These are phyloP conservation scores for Mycena venus DNA, from an alignment of 768 basidiomycete species.

Conservation along the genomic window DNA sequence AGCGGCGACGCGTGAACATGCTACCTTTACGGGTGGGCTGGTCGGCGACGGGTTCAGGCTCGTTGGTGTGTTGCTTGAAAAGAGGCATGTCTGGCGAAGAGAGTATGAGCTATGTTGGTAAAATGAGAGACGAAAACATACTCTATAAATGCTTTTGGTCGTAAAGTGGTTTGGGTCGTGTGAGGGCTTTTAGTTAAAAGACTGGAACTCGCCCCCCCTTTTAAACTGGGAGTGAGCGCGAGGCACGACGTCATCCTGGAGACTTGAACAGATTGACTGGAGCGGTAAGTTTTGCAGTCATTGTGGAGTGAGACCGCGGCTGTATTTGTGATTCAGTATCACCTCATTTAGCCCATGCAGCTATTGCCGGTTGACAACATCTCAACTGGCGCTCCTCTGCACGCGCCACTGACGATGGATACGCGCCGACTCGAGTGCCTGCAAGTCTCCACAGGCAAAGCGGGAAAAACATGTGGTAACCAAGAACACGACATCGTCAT, in stretches of 20 bases:
- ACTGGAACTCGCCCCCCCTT: neutral
- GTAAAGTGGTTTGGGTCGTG: neutral
- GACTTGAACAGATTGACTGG: neutral
- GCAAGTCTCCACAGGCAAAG: neutral
- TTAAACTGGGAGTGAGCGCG: slow-evolving; percentile 17
- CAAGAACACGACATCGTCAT: neutral
- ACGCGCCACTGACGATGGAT: neutral
- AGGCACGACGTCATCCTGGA: slow-evolving; percentile 25
- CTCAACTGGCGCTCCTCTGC: too few relatives aligned
- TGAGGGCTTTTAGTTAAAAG: neutral
- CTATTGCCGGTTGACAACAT: neutral
- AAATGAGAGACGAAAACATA: neutral
- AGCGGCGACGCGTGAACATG: slow-evolving; percentile 39
- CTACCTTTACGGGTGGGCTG: slow-evolving; percentile 34
- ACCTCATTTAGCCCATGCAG: neutral
- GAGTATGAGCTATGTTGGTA: neutral
- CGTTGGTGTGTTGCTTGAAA: slow-evolving; percentile 34
- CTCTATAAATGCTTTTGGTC: neutral
- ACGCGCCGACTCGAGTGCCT: neutral
- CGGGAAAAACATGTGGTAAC: neutral
- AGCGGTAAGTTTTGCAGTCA: slow-evolving; percentile 16
- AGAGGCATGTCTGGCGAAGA: slow-evolving; percentile 37
- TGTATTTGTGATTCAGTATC: neutral
- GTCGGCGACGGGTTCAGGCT: slow-evolving; percentile 20
- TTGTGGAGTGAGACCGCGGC: slow-evolving; percentile 21